Base-by-base conservation (phyloP, 495 filamentous ascomycete species). In the Lasiosphaeriaceae sp. region DNA sequence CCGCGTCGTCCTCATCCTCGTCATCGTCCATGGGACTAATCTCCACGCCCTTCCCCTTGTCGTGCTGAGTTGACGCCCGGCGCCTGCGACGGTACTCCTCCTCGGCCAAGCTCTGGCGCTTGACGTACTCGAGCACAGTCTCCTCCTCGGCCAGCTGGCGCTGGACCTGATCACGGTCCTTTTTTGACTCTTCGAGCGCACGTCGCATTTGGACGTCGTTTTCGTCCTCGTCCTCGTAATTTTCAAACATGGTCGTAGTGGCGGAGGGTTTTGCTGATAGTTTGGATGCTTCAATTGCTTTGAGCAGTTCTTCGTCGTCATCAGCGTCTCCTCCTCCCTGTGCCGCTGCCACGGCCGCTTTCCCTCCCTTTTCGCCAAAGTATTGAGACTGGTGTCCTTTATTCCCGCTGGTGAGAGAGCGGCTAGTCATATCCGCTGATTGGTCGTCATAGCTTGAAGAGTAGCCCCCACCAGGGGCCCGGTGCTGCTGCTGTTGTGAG, bases 71-170 rank as follows among this genome's bases (percentile, higher is more conserved):
- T 47, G 14, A 37, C 54, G 6, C n/a, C 50, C 52, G 57, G 20
- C 57, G 52, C 45, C 67, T 64, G 8, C 60, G 53, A 37, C 72
- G 66, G 64, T 77, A 79, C 60, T 81, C 76, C 52, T 83, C 81
- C 71, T 91, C 88, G 0, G 80, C 78, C 20, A 90, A 62, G 70
- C 88, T 90, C 71, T 90, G 87, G 70, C 82, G 85, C 74, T 85
- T 89, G n/a, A 90, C 78, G 67, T 88, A 89, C 57, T 90, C 85
- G 66, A 92, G 64, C 23, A 92, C 80, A 57, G 88, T 81, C 26
- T 88, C 83, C 65, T 91, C 88, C 69, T 91, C 89, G 0, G 76
- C 80, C 60, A 66, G 77, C 22, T 81, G 65, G 12, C 72, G 73
- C 50, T 71, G 67, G 11, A 24, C 43, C 48, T 77, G 66, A 39